Base-by-base conservation (phyloP, 352 stramenopile genomes). In the Phytopythium helicoides region DNA sequence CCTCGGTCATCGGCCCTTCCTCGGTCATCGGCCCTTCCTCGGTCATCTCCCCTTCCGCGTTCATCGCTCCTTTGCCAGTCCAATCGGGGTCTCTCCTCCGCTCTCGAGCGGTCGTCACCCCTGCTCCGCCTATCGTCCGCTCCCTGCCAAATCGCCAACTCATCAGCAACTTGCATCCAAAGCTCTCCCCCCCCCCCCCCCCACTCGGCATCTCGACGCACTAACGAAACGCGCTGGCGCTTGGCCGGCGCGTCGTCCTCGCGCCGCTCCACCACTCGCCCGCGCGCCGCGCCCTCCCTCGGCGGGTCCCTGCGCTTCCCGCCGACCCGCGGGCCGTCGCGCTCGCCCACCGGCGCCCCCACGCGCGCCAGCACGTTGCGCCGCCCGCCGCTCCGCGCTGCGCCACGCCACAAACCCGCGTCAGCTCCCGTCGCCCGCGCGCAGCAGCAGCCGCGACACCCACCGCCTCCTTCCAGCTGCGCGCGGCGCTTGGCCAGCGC, bases 401-500 rank as follows among this genome's bases (percentile, higher is more conserved):
- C 45, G 45, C 28, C 2, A n/a, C n/a, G n/a, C n/a, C n/a, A n/a
- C n/a, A n/a, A n/a, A n/a, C n/a, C n/a, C n/a, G n/a, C n/a, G n/a
- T n/a, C n/a, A n/a, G n/a, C n/a, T n/a, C n/a, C n/a, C n/a, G n/a
- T n/a, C n/a, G n/a, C n/a, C n/a, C n/a, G n/a, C n/a, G n/a, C 25
- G 28, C 2, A 16, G 31, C 18, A 6, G 9, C 12, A 18, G 1
- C 45, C 2, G 26, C 16, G 6, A 40, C 1, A 67, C 68, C 50
- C 56, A 77, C 68, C 66, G 12, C 54, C 50, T 11, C 49, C 64
- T 11, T 78, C 47, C 38, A 89, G 63, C 19, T 56, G 60, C 64
- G 79, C 66, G 25, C 73, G 70, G 53, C 81, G 82, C 49, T 81
- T 83, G 12, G 72, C 53, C 8, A 87, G 52, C 36, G 63, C 64